Evolutionary conservation across 208 protist species (phyloP), one percentile per base, ranked within the genome.

Genomic region (Wallacemonas rigidus): DNA sequence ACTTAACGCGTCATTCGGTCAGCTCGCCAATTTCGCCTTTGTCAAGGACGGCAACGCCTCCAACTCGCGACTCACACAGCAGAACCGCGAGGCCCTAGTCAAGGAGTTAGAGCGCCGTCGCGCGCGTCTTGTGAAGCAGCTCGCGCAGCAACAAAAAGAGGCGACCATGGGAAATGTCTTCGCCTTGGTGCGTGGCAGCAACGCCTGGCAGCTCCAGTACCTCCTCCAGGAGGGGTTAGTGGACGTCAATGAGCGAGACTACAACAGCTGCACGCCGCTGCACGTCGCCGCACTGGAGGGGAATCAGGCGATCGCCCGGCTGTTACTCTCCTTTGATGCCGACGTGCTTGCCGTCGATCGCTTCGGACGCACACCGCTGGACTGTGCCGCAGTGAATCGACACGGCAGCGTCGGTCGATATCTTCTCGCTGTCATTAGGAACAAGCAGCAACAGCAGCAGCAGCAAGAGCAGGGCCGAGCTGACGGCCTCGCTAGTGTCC

Each of bases 181-280:
- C 72, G 88, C 91, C 6, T 68, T 96, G 9, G 87, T 96, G 15
- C 83, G 87, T 61, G 79, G 87, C 40, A 92, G 87, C 71, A 93
- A 93, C 67, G 79, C 87, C 14, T 89, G 87, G 50, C 81, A 88
- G 79, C 67, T 96, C 67, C 87, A 92, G 74, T 83, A 88, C 67
- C 80, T 96, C 2, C 78, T 96, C 35, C 82, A 91, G 53, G 78
- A 88, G 50, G 67, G 65, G 0, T 62, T 95, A 4, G 85, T 77
- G 62, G 83, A 89, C 63, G 84, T 94, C 53, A 91, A 94, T 55
- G 77, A 93, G 63, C 77, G 87, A 45, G 92, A 97, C 78, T 95
- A 97, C 76, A 95, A 97, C 73, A 87, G 86, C 40, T 91, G 88
- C 75, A 97, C 92, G 0, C 89, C 92, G 3, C 77, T 97, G 54